These are phyloP conservation scores for Yamadazyma akitaensis DNA, from an alignment of 805 yeast species.

Conservation along the genomic window DNA sequence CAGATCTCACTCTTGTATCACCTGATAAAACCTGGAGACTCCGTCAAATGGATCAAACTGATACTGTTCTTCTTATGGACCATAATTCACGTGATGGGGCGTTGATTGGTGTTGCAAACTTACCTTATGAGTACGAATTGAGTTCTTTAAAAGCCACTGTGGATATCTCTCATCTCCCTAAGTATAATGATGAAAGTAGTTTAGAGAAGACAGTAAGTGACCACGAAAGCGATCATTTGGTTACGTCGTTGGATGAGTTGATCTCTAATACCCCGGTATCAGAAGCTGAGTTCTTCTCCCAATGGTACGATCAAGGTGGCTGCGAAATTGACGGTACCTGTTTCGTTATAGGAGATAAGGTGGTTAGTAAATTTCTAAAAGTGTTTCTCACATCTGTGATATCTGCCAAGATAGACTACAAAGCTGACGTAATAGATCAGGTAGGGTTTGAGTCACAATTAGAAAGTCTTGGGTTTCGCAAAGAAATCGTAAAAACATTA, in stretches of 20 bases:
- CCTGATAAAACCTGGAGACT: conserved; percentile 55
- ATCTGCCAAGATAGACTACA: conserved; percentile 21
- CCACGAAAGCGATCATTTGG: not conserved
- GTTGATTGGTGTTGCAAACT: conserved; percentile 25
- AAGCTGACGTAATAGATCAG: conserved; percentile 1
- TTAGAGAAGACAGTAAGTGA: not conserved
- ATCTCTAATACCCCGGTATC: conserved; percentile 53
- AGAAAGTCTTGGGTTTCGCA: conserved; percentile 11
- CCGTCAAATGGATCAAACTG: conserved; percentile 83
- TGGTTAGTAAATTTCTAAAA: conserved; percentile 26
- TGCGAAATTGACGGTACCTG: conserved; percentile 47
- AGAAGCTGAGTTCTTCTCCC: conserved; percentile 43
- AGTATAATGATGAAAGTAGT: not conserved
- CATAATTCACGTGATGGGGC: conserved; percentile 2
- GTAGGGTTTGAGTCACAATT: not conserved
- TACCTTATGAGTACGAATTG: conserved; percentile 36
- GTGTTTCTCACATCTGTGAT: conserved; percentile 26
- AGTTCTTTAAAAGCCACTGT: not conserved
- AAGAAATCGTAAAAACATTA: conserved; percentile 47
- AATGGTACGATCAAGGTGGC: conserved; percentile 58
- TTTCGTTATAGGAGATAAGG: conserved; percentile 23
- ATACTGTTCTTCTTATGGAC: conserved; percentile 58
- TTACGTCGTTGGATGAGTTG: not conserved
- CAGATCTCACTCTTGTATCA: conserved; percentile 59
- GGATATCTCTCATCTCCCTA: conserved; percentile 1